Conservation (phyloP, 352 stramenopile genomes). For the Phytophthora ramorum region DNA sequence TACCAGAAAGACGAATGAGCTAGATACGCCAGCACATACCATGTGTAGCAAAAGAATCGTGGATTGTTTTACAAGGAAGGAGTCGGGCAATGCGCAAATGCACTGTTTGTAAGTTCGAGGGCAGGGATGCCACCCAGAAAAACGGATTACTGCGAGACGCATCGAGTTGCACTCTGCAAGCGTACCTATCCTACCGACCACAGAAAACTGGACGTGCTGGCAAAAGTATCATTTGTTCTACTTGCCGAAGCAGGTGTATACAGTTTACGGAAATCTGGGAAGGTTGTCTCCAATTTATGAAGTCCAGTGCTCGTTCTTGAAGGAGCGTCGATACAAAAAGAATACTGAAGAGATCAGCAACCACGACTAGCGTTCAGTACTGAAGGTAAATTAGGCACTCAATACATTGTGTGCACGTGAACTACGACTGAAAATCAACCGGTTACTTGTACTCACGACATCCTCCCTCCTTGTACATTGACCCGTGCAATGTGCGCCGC, state of each 20-base stretch:
- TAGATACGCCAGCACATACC: neutral
- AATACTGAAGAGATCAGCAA: no score
- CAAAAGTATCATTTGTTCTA: conserved; percentile 12
- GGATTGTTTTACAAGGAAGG: conserved; percentile 1
- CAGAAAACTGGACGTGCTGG: neutral
- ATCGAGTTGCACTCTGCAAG: conserved; percentile 1
- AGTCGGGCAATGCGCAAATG: conserved; percentile 1
- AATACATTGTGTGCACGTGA: no score
- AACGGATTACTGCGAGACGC: conserved; percentile 13
- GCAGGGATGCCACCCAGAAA: conserved; percentile 5
- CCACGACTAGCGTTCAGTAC: no score
- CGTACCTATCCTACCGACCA: neutral
- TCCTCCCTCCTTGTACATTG: no score
- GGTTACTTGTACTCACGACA: no score
- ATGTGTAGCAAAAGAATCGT: conserved; percentile 13
- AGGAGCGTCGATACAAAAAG: no score
- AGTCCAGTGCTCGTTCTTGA: no score
- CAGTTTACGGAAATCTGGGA: conserved; percentile 1
- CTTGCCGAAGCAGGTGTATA: neutral
- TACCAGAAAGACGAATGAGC: no score
- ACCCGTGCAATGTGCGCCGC: no score
- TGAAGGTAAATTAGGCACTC: no score
- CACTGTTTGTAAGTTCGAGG: conserved; percentile 10
- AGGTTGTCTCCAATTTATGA: neutral
- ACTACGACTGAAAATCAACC: no score